These are phyloP conservation scores for Pouteria campechiana DNA, from an alignment of 179 eudicot genomes.

Conservation along the genomic window DNA sequence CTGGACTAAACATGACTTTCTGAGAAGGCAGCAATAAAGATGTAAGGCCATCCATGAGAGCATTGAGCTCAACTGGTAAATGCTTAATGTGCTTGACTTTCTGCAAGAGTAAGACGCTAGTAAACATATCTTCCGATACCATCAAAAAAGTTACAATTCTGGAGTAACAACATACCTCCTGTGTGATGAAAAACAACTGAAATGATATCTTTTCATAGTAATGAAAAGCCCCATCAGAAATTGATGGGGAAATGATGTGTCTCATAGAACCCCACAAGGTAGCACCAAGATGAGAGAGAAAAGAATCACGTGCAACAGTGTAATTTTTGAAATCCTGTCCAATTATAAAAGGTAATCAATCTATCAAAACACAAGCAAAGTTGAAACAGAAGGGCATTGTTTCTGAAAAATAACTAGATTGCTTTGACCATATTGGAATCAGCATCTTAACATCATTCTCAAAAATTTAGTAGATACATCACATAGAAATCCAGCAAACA, in stretches of 20 bases:
- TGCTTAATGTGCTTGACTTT: conserved; percentile 47
- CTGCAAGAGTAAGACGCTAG: conserved; percentile 30
- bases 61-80: conserved; percentile 76
- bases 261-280: conserved; percentile 93
- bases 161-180: conserved; percentile 48
- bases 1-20: conserved; percentile 64
- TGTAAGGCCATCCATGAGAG: conserved; percentile 69
- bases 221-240: conserved; percentile 91
- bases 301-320: conserved; percentile 91
- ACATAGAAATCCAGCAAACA: no score
- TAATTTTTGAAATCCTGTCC: conserved; percentile 73
- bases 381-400: no score
- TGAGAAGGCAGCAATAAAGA: conserved; percentile 84
- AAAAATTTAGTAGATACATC: no score
- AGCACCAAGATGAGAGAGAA: conserved; percentile 89
- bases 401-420: no score
- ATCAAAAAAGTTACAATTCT: no score
- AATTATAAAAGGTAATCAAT: no score
- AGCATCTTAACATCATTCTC: no score
- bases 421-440: no score
- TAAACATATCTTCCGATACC: background rate
- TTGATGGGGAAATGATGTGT: conserved; percentile 80
- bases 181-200: conserved; percentile 82
- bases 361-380: no score
- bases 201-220: conserved; percentile 87